Percentiles rank a stretch among this genome's conserved stretches.
phyloP scores from a whole-genome alignment of 495 filamentous ascomycete genomes.

The Aspergillus kassunensis region DNA sequence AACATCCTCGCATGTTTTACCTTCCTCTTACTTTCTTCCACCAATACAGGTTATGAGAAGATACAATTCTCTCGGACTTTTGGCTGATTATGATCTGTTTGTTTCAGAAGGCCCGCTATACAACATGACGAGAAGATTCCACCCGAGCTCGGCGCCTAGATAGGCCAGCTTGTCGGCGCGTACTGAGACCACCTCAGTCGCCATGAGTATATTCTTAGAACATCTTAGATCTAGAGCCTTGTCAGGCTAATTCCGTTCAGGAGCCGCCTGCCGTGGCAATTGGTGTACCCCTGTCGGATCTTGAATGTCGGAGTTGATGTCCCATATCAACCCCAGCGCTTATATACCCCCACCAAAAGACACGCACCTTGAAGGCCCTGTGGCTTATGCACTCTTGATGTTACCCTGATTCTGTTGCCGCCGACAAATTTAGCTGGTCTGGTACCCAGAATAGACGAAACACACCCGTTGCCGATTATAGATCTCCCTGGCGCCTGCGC shows the following conservation, averaged over 20 bases:
- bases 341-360: constrained; percentile 6
- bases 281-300: constrained; percentile 4
- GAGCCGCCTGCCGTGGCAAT: constrained; percentile 9
- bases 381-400: too few species aligned
- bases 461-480: constrained; percentile 39
- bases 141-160: constrained; percentile 24
- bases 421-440: constrained; percentile 19
- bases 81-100: constrained; percentile 5
- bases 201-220: constrained; percentile 22
- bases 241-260: background rate
- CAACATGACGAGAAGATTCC: constrained; percentile 10
- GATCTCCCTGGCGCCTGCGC: constrained; percentile 26
- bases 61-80: constrained; percentile 2
- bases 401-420: too few species aligned
- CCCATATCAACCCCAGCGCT: constrained; percentile 19
- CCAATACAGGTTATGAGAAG: constrained; percentile 5
- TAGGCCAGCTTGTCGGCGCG: constrained; percentile 23
- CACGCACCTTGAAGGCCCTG: constrained; percentile 11
- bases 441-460: constrained; percentile 28
- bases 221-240: constrained; percentile 13
- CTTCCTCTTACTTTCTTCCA: background rate
- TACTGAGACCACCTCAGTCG: constrained; percentile 24
- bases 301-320: too few species aligned
- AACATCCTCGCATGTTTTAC: too few species aligned
- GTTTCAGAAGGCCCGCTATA: constrained; percentile 17